A percentile compares a stretch with the other conserved stretches of the same genome.
phyloP scores from a whole-genome alignment of 371 early-diverging fungal species.

The Thermomucor indicae-seudaticae region DNA sequence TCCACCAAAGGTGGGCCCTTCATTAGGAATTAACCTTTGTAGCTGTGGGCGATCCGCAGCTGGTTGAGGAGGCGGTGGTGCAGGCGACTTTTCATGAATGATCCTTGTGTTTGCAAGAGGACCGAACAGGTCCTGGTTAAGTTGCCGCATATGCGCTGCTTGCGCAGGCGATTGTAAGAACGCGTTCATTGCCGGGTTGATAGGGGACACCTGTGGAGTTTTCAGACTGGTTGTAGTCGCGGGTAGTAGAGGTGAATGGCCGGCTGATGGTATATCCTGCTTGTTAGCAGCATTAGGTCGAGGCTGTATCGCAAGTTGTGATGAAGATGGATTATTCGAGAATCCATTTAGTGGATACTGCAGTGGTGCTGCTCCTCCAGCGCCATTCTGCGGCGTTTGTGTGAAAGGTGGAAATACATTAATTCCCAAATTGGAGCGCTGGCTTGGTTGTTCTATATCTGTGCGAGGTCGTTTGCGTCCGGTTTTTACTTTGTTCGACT shows the following conservation, averaged over 20 bases:
- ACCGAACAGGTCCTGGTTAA: slow-evolving; percentile 2
- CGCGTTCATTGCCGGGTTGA: neutral
- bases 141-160: neutral
- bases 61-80: slow-evolving; percentile 26
- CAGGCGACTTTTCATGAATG: slow-evolving; percentile 1
- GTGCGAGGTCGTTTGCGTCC: slow-evolving; percentile 45
- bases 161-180: neutral
- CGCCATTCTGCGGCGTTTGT: neutral
- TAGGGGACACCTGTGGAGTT: neutral
- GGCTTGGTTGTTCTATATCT: slow-evolving; percentile 23
- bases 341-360: slow-evolving; percentile 1
- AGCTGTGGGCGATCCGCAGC: slow-evolving; percentile 29
- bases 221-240: neutral
- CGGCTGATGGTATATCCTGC: neutral
- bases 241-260: neutral
- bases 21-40: slow-evolving; percentile 65
- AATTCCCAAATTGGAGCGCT: slow-evolving; percentile 9
- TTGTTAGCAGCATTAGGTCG: slow-evolving; percentile 5
- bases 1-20: slow-evolving; percentile 82
- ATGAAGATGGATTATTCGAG: neutral
- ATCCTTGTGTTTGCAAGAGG: neutral
- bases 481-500: slow-evolving; percentile 69
- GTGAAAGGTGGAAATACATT: slow-evolving; percentile 1
- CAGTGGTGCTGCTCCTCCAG: neutral
- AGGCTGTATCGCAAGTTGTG: slow-evolving; percentile 15